Conservation (phyloP, 768 basidiomycete species). For the Agrocybe praecox region DNA sequence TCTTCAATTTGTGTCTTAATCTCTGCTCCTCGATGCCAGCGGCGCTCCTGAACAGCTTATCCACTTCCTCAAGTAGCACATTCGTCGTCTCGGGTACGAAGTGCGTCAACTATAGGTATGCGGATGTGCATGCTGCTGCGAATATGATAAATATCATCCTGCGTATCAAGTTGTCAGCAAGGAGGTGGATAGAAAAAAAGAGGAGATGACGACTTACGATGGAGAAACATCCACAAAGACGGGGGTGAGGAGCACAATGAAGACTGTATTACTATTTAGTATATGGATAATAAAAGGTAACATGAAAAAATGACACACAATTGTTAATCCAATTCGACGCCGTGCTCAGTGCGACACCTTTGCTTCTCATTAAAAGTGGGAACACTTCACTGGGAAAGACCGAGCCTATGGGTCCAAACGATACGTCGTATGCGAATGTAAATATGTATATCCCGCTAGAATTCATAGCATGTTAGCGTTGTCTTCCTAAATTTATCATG, state of each 20-base stretch:
- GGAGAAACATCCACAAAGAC: conserved; percentile 62
- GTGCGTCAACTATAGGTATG: conserved; percentile 72
- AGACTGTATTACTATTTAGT: conserved; percentile 50
- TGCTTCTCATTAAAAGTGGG: conserved; percentile 74
- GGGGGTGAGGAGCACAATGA: conserved; percentile 77
- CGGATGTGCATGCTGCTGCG: conserved; percentile 61
- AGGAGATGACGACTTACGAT: conserved; percentile 39
- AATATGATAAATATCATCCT: conserved; percentile 75
- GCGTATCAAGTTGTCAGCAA: background rate
- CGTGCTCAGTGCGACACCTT: conserved; percentile 82
- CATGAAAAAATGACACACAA: conserved; percentile 42
- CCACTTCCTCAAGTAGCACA: conserved; percentile 76
- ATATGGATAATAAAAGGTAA: background rate
- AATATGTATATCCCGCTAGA: conserved; percentile 69
- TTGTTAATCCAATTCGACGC: conserved; percentile 90
- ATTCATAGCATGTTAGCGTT: background rate
- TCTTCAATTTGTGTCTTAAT: conserved; percentile 52
- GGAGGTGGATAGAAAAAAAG: background rate
- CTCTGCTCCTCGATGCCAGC: conserved; percentile 54
- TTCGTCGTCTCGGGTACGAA: conserved; percentile 78
- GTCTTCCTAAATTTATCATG: background rate
- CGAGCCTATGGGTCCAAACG: conserved; percentile 83
- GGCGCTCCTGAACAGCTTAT: conserved; percentile 63
- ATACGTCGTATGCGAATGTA: conserved; percentile 76
- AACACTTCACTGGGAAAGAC: conserved; percentile 85